Base-by-base conservation (phyloP, 2,329 filamentous ascomycete genomes). In the Penicillium sp. region DNA sequence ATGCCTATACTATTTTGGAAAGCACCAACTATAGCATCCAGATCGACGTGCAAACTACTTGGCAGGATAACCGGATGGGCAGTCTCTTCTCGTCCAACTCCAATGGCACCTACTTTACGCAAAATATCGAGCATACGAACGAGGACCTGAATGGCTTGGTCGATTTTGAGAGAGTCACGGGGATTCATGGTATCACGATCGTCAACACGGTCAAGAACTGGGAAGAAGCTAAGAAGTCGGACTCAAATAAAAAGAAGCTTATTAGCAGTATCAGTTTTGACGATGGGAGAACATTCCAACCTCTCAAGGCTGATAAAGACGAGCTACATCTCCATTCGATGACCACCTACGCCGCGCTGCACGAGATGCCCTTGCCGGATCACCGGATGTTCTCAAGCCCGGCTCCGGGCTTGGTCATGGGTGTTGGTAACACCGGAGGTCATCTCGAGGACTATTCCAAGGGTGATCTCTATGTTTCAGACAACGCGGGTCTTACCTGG, bases 21-120 rank as follows among this genome's bases (percentile, higher is more conserved):
- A 93, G 90, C 62, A 97, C 93, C 37, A 91, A 95, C 65, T 96
- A 98, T 74, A 96, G 91, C 73, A 89, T 98, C 60, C 91, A 97
- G 70, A 83, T 98, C 48, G 90, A 97, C 68, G 90, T 97, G 55
- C 84, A 91, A 78, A 88, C 85, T 1, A 77, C 77, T 10, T 72
- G 69, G 49, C 34, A 75, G 73, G 39, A 77, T 1, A 80, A 79
- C 33, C 80, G 85, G 0, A 91, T 95, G 80, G 94, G 93, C 31
- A 83, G 86, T 10, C 76, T 98, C 49, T 91, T 96, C 63, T 95
- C 89, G 6, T 97, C 91, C 65, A 98, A 98, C 67, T 97, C 90
- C 29, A 94, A 97, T 65, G 93, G 93, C 53, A 96, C 89, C 2
- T 96, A 91, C 69, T 98, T 97, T 66, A 93, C 87, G 2, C 83